Conservation (phyloP, 441 rosid genomes). For the Omphalea diandra region DNA sequence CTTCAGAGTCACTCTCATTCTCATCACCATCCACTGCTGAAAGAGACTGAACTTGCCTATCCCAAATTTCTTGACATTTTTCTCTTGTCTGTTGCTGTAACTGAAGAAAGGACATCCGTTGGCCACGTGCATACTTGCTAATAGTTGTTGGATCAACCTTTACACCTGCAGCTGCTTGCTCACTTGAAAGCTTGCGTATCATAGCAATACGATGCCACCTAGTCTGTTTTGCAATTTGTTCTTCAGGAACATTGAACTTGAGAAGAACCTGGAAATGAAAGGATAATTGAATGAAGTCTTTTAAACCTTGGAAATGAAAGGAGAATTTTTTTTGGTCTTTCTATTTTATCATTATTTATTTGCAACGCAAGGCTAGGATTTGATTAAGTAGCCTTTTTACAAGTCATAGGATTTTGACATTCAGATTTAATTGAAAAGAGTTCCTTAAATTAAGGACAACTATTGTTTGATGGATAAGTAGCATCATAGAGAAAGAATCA, state of each 20-base stretch:
- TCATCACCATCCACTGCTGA: conserved; percentile 86
- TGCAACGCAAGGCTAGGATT: background rate
- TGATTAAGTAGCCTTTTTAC: background rate
- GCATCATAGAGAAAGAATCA: conserved; percentile 17
- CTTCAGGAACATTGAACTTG: conserved; percentile 92
- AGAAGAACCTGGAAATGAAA: conserved; percentile 68
- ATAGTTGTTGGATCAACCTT: conserved; percentile 97
- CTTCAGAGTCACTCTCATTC: conserved; percentile 90
- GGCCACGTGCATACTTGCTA: conserved; percentile 98
- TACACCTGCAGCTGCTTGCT: conserved; percentile 96
- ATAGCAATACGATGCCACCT: conserved; percentile 99
- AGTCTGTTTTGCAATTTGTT: conserved; percentile 85
- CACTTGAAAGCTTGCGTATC: conserved; percentile 99
- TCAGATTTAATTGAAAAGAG: background rate
- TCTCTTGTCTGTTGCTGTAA: conserved; percentile 99
- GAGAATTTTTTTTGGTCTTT: too few species aligned
- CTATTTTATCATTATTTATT: background rate
- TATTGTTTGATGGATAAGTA: conserved; percentile 17
- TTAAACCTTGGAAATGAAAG: too few species aligned
- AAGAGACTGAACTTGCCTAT: conserved; percentile 84
- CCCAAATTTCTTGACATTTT: conserved; percentile 99
- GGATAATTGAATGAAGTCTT: conserved; percentile 3
- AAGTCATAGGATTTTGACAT: background rate
- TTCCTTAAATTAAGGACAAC: background rate
- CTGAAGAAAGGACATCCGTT: conserved; percentile 98